Evolutionary conservation across 2,329 filamentous ascomycete species (phyloP), one percentile per base, ranked within the genome.

Genomic region (Sporothrix curviconia): DNA sequence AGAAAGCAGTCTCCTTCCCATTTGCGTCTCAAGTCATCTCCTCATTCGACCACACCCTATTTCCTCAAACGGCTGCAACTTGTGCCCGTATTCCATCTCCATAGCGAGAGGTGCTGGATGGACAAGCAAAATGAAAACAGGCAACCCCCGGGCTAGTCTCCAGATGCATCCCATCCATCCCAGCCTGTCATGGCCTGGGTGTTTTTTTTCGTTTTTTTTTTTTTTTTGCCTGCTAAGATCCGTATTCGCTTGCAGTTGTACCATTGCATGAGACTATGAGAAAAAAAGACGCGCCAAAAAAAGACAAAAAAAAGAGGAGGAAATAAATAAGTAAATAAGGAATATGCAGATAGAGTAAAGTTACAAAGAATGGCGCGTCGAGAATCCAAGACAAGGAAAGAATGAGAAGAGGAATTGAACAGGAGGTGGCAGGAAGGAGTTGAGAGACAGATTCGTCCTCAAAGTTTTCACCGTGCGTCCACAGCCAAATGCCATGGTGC

Each of bases 181-280:
- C n/a, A n/a, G n/a, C 39, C n/a, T 22, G 37, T 40, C 37, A 40
- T 14, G n/a, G 24, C 19, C 11, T 50, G 32, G 24, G 19, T 15
- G 9, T 7, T n/a, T 50, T 14, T 28, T 36, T 28, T 36, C 46
- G 12, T 15, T n/a, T 36, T 12, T 50, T 50, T 44, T 22, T n/a
- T 46, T n/a, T 32, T 32, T 24, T n/a, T n/a, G n/a, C n/a, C n/a
- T n/a, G 32, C 32, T 8, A 11, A 15, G 25, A 30, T 37, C 32
- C 47, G 9, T 52, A 52, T 52, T 52, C 49, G 49, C 49, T 40
- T 52, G 36, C 49, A 40, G 49, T n/a, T 36, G 49, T 52, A 52
- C 22, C 49, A 52, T 52, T 52, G 49, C 49, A 52, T 51, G 34
- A 30, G 22, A 40, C 49, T 51, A 40, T 40, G 36, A 52, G 30